phyloP scores from a whole-genome alignment of 2,329 filamentous ascomycete species.

The Aspergillus nomiae region DNA sequence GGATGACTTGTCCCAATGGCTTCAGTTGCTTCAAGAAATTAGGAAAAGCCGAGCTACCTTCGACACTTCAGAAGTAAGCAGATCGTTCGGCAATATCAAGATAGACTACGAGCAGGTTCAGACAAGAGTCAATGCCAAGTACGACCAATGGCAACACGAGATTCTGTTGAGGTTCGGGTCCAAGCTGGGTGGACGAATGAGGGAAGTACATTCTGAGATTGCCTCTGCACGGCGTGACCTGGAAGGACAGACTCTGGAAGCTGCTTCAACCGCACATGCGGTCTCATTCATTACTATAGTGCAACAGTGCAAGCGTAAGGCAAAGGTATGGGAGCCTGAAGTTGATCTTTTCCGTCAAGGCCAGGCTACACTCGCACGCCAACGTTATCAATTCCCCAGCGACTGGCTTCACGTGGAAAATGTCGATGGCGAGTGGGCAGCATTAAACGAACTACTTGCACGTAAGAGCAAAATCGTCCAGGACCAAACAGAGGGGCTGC shows the following conservation, averaged over 20 bases:
- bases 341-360: slow-evolving; percentile 95
- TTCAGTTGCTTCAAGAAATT: slow-evolving; percentile 95
- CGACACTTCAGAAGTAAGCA: slow-evolving; percentile 92
- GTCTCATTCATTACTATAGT: slow-evolving; percentile 99
- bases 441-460: slow-evolving; percentile 85
- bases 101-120: slow-evolving; percentile 99
- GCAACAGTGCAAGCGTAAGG: slow-evolving; percentile 91
- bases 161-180: slow-evolving; percentile 90
- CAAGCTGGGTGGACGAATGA: slow-evolving; percentile 85
- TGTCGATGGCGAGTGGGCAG: slow-evolving; percentile 93
- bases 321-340: slow-evolving; percentile 91
- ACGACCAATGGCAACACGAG: slow-evolving; percentile 99
- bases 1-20: slow-evolving; percentile 87
- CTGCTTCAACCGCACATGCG: slow-evolving; percentile 92
- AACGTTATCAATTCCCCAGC: slow-evolving; percentile 88
- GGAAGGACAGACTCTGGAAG: slow-evolving; percentile 88
- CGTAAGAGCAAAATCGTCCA: slow-evolving; percentile 94
- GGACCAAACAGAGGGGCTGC: slow-evolving; percentile 91
- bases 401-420: slow-evolving; percentile 97
- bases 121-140: slow-evolving; percentile 97
- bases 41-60: slow-evolving; percentile 94
- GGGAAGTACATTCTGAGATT: slow-evolving; percentile 88
- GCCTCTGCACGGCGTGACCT: slow-evolving; percentile 87
- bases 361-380: slow-evolving; percentile 85
- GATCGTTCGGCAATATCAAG: slow-evolving; percentile 88